These are phyloP conservation scores for Linnemannia zychae DNA, from an alignment of 192 early-diverging fungal species.

Conservation along the genomic window DNA sequence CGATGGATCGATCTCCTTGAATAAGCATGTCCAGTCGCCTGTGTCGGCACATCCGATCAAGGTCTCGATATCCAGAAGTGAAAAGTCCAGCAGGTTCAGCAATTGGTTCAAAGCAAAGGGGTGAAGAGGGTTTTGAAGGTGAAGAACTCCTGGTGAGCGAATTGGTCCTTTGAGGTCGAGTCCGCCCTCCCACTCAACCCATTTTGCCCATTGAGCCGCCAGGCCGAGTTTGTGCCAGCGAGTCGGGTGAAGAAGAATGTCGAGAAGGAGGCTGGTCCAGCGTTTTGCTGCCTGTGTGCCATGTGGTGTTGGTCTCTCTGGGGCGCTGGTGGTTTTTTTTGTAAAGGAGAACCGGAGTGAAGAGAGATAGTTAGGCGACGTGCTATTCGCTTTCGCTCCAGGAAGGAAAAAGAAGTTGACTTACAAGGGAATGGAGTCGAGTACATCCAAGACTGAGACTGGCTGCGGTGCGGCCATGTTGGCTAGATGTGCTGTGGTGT, in stretches of 20 bases:
- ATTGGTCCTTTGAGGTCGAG: constrained; percentile 32
- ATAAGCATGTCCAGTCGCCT: constrained; percentile 42
- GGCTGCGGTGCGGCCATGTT: constrained; percentile 27
- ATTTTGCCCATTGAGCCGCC: constrained; percentile 46
- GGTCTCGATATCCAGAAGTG: constrained; percentile 37
- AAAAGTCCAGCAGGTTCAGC: constrained; percentile 29
- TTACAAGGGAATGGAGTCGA: constrained; percentile 50
- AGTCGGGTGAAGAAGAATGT: constrained; percentile 34
- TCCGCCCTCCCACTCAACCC: constrained; percentile 51
- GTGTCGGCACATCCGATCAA: constrained; percentile 47
- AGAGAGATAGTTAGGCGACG: background rate
- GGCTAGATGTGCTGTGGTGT: background rate
- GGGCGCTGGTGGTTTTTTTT: constrained; percentile 22
- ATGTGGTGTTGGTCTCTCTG: constrained; percentile 27
- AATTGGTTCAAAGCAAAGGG: constrained; percentile 29
- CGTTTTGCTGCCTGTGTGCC: constrained; percentile 14
- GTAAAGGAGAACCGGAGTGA: background rate
- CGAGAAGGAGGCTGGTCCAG: constrained; percentile 21
- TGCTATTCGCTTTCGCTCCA: too few species aligned
- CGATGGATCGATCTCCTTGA: constrained; percentile 12
- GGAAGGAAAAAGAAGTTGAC: too few species aligned
- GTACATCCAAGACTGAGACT: constrained; percentile 17
- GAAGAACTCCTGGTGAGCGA: constrained; percentile 36
- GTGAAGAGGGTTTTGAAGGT: constrained; percentile 49
- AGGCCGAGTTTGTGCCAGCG: constrained; percentile 43